A percentile compares a stretch with the other conserved stretches of the same genome.
phyloP scores from a whole-genome alignment of 768 basidiomycete species.

The Macrolepiota dolichaula region DNA sequence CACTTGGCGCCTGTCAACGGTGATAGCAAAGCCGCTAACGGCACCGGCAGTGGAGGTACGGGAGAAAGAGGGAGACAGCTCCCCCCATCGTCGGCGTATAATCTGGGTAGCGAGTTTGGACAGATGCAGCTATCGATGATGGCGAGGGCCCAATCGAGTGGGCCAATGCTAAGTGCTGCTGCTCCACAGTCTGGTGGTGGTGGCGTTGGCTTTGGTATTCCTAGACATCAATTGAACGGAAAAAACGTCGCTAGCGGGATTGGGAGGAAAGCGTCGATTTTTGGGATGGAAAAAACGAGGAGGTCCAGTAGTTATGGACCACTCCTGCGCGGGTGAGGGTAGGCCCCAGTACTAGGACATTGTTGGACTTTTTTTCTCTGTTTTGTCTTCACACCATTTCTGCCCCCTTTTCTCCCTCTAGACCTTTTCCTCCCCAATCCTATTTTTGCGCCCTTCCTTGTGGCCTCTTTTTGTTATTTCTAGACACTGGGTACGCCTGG shows the following conservation, averaged over 20 bases:
- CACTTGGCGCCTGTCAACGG: neutral
- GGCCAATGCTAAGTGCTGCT: neutral
- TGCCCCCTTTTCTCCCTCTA: neutral
- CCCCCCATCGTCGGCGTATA: slow-evolving; percentile 26
- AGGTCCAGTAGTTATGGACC: neutral
- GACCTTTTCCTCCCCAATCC: too few species aligned
- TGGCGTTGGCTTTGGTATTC: neutral
- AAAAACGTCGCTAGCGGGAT: neutral
- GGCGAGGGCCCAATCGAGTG: slow-evolving; percentile 10
- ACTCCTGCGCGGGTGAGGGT: neutral
- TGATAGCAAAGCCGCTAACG: neutral
- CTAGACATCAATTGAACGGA: neutral
- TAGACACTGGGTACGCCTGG: neutral
- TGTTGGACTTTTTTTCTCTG: neutral
- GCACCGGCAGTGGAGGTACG: too few species aligned
- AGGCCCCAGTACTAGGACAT: neutral
- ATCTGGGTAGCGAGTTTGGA: slow-evolving; percentile 38
- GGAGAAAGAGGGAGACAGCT: neutral
- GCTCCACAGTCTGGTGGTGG: neutral
- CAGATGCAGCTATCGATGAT: slow-evolving; percentile 26
- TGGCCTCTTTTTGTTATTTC: neutral
- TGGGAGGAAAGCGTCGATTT: neutral
- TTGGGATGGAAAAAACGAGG: neutral
- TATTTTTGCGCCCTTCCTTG: neutral
- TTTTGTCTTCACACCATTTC: neutral